Evolutionary conservation across 495 filamentous ascomycete genomes (phyloP).

Genomic region (Echria macrotheca): DNA sequence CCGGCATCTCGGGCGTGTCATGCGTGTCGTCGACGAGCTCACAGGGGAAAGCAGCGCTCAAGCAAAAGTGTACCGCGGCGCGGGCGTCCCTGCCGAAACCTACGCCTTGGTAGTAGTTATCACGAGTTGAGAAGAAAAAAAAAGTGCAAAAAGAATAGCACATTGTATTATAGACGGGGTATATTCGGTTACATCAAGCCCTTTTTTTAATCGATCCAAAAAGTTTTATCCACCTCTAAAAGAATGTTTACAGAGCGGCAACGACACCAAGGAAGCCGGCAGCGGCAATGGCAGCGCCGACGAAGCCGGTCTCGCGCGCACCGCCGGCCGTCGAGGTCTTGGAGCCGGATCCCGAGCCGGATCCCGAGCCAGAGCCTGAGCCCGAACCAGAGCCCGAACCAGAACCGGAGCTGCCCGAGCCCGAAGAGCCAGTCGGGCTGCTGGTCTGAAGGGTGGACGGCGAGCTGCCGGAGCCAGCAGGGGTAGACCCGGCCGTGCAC

Average conservation of each 20-base stretch:
- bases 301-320: constrained; percentile 19
- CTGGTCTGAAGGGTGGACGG: too few species aligned
- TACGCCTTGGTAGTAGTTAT: too few species aligned
- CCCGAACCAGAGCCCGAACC: background rate
- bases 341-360: background rate
- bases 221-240: background rate
- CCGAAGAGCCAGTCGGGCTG: background rate
- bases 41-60: constrained; percentile 23
- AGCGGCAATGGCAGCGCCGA: constrained; percentile 14
- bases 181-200: too few species aligned
- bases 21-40: constrained; percentile 32
- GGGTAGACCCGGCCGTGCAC: background rate
- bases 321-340: constrained; percentile 3
- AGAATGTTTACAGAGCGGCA: constrained; percentile 18
- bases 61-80: constrained; percentile 20
- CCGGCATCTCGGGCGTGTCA: constrained; percentile 44
- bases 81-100: too few species aligned
- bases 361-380: background rate
- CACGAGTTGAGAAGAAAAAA: too few species aligned
- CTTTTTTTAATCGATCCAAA: too few species aligned
- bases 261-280: constrained; percentile 25
- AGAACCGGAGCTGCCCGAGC: background rate
- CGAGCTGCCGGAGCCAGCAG: too few species aligned
- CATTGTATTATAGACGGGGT: too few species aligned
- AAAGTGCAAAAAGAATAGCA: too few species aligned